Conservation (phyloP, 306 rosid species). For the Phaseolus lunatus region DNA sequence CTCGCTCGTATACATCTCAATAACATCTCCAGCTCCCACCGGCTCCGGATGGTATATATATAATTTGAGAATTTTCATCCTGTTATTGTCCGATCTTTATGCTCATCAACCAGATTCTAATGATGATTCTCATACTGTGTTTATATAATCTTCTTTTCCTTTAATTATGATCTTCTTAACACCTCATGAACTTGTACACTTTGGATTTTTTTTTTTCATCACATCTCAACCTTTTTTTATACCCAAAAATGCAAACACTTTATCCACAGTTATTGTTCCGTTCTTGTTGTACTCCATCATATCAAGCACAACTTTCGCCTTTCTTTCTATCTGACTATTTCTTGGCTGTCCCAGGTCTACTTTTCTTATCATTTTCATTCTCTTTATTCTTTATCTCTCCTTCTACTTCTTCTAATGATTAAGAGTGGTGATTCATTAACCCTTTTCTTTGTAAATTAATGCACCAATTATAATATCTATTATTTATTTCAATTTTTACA, state of each 20-base stretch:
- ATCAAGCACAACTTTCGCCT: neutral
- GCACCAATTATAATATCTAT: neutral
- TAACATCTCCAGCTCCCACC: neutral
- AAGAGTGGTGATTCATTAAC: neutral
- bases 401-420: neutral
- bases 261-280: neutral
- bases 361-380: neutral
- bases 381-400: neutral
- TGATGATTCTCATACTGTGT: neutral
- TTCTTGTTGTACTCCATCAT: no score
- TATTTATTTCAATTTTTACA: neutral
- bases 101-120: slow-evolving; percentile 6
- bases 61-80: slow-evolving; percentile 13
- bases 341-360: neutral
- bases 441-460: neutral
- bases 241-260: neutral
- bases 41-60: neutral
- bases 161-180: neutral
- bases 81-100: slow-evolving; percentile 9
- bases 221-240: neutral
- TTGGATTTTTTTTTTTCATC: neutral
- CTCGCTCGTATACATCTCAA: neutral
- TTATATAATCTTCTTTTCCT: neutral
- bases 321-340: neutral
- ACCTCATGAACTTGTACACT: neutral